These are phyloP conservation scores for Stygiomarasmius scandens DNA, from an alignment of 1,284 basidiomycete species.

Conservation along the genomic window DNA sequence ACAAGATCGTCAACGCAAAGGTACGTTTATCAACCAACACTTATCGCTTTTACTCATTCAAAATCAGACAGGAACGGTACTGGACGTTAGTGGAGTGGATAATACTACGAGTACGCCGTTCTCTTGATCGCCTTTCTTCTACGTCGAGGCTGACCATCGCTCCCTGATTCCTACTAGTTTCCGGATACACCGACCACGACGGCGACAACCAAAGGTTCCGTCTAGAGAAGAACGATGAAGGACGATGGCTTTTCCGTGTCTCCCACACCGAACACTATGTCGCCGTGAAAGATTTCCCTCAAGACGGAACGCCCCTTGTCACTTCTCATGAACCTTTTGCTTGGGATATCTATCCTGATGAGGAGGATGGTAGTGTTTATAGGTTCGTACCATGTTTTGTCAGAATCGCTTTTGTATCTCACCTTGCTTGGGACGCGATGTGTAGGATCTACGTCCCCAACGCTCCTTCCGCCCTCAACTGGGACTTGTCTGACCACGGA, in stretches of 20 bases:
- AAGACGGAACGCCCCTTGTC: constrained; percentile 38
- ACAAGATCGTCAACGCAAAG: constrained; percentile 54
- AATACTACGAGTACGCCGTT: constrained; percentile 45
- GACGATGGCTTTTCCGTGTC: constrained; percentile 46
- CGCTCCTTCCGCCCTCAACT: constrained; percentile 3
- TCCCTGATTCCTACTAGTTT: constrained; percentile 36
- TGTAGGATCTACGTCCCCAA: constrained; percentile 11
- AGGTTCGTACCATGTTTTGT: constrained; percentile 25
- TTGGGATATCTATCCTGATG: constrained; percentile 47
- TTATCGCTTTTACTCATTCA: no score
- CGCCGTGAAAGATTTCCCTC: constrained; percentile 31
- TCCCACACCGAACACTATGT: constrained; percentile 43
- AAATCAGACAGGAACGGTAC: constrained; percentile 46
- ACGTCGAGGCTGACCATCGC: background rate
- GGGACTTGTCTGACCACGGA: constrained; percentile 30
- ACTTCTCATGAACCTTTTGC: constrained; percentile 35
- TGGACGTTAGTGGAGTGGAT: constrained; percentile 59
- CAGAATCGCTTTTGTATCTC: no score
- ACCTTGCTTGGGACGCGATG: no score
- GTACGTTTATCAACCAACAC: no score
- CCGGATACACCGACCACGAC: constrained; percentile 47
- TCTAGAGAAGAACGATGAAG: constrained; percentile 34
- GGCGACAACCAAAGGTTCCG: constrained; percentile 59
- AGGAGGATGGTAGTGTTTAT: constrained; percentile 32
- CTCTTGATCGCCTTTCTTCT: no score